Percentiles rank a stretch among this genome's conserved stretches.
Conservation (phyloP, 768 basidiomycete genomes). For the Hygrocybe punicea region DNA sequence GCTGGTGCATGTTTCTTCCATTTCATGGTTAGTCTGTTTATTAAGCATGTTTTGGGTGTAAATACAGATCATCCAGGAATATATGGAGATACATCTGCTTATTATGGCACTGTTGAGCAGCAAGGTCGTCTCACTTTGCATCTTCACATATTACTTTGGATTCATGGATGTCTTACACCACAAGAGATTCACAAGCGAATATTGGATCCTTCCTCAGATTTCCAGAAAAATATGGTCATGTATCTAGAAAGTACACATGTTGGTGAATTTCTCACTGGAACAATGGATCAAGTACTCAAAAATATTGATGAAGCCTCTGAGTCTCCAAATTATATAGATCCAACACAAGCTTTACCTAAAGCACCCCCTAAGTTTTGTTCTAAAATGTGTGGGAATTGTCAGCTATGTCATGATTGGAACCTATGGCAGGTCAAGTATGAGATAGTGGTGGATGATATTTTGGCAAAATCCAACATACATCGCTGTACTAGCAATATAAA, state of each 20-base stretch:
- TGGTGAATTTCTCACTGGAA: slow-evolving; percentile 32
- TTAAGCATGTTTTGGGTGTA: slow-evolving; percentile 24
- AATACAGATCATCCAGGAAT: slow-evolving; percentile 17
- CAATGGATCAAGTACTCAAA: slow-evolving; percentile 13
- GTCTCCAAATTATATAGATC: slow-evolving; percentile 12
- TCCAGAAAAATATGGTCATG: slow-evolving; percentile 22
- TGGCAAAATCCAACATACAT: slow-evolving; percentile 18
- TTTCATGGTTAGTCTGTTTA: slow-evolving; percentile 20
- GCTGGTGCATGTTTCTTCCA: slow-evolving; percentile 29
- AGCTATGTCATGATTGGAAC: slow-evolving; percentile 14
- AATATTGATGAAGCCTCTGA: neutral
- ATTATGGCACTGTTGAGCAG: slow-evolving; percentile 35
- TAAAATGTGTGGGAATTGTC: slow-evolving; percentile 31
- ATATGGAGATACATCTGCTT: slow-evolving; percentile 30
- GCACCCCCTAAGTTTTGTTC: slow-evolving; percentile 20
- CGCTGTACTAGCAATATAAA: slow-evolving; percentile 19
- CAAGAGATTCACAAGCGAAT: slow-evolving; percentile 33
- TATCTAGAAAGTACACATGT: slow-evolving; percentile 31
- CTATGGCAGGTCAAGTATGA: slow-evolving; percentile 15
- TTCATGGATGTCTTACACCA: slow-evolving; percentile 26
- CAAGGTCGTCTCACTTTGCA: slow-evolving; percentile 39
- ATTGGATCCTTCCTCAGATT: slow-evolving; percentile 17
- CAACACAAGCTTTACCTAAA: slow-evolving; percentile 22
- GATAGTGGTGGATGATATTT: slow-evolving; percentile 18
- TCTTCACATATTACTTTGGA: slow-evolving; percentile 39